Base-by-base conservation (phyloP, 768 basidiomycete species). In the Sutorius australiensis region DNA sequence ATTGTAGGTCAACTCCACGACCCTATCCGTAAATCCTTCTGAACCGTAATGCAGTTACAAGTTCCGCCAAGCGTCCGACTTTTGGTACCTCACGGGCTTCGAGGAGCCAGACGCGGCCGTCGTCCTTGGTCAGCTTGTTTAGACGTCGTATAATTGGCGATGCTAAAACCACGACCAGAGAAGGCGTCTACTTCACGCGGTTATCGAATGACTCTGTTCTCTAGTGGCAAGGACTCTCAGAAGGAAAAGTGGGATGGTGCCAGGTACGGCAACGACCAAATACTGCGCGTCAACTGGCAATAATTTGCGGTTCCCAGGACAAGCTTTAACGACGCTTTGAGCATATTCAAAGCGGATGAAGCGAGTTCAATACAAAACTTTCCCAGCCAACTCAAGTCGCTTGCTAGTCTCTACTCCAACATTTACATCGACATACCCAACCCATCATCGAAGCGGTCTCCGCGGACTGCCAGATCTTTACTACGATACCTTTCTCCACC, bases 1-100 rank as follows among this genome's bases (percentile, higher is more conserved):
- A 62, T 93, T 92, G 90, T 92, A 70, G 73, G 88, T 71, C 31
- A 9, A 30, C 39, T 42, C 34, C 21, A 13, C 48, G 31, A 43
- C 59, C 43, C 30, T 17, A 24, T 38, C 28, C 28, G 38, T n/a
- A 49, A 51, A 27, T 56, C 21, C 49, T 39, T 54, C 56, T 62
- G 43, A 50, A 46, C 34, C 34, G 34, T 42, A 14, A 8, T 46
- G 32, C 65, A 98, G 95, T 69, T 97, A 98, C 78, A 94, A 94
- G 67, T 97, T 91, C 66, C 83, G 95, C 21, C 95, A 95, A 71
- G 83, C 83, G 0, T 92, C 90, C 34, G 87, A 95, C 70, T 91
- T 95, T 67, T 92, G 88, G 88, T 98, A 99, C 68, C 76, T 99
- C 13, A 97, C 97, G 0, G 97, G 97, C 11, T 97, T 97, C 62